Percentiles rank a stretch among this genome's conserved stretches.
Conservation (phyloP, 495 filamentous ascomycete species). For the Penicillium salamii region DNA sequence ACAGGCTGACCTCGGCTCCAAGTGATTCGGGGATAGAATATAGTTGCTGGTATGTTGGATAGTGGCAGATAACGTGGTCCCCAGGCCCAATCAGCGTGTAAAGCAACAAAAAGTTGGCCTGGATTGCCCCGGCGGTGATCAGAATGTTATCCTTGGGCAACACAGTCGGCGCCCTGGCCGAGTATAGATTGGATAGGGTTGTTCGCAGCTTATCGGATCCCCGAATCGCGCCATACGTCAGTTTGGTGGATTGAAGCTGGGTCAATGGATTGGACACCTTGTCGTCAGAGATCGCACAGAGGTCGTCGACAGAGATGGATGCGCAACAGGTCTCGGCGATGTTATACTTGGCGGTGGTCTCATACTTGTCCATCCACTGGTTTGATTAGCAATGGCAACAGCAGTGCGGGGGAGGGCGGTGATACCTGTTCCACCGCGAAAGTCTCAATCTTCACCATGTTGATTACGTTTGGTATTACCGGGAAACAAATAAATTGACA, state of each 20-base stretch:
- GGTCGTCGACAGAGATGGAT: slow-evolving; percentile 73
- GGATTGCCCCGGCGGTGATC: slow-evolving; percentile 78
- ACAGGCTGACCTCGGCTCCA: slow-evolving; percentile 78
- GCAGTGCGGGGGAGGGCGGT: slow-evolving; percentile 16
- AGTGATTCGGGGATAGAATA: slow-evolving; percentile 74
- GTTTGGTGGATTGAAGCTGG: slow-evolving; percentile 43
- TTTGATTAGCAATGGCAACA: slow-evolving; percentile 3
- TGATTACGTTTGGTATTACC: not conserved
- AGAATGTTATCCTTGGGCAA: slow-evolving; percentile 65
- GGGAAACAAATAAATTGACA: not conserved
- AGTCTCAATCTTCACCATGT: slow-evolving; percentile 65
- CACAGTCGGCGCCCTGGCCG: slow-evolving; percentile 46
- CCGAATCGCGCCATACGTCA: slow-evolving; percentile 70
- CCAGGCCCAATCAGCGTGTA: slow-evolving; percentile 75
- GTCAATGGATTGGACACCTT: slow-evolving; percentile 41
- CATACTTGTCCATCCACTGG: slow-evolving; percentile 89
- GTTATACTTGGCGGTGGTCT: slow-evolving; percentile 72
- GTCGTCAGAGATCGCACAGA: slow-evolving; percentile 57
- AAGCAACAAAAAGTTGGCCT: slow-evolving; percentile 75
- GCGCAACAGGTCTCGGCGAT: slow-evolving; percentile 85
- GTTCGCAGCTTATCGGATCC: slow-evolving; percentile 61
- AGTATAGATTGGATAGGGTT: slow-evolving; percentile 67
- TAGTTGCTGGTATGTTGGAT: slow-evolving; percentile 88
- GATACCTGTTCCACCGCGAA: slow-evolving; percentile 77
- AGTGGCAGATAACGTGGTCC: slow-evolving; percentile 86